Conservation (phyloP, 1,284 basidiomycete species). For the Ustilago sp. region DNA sequence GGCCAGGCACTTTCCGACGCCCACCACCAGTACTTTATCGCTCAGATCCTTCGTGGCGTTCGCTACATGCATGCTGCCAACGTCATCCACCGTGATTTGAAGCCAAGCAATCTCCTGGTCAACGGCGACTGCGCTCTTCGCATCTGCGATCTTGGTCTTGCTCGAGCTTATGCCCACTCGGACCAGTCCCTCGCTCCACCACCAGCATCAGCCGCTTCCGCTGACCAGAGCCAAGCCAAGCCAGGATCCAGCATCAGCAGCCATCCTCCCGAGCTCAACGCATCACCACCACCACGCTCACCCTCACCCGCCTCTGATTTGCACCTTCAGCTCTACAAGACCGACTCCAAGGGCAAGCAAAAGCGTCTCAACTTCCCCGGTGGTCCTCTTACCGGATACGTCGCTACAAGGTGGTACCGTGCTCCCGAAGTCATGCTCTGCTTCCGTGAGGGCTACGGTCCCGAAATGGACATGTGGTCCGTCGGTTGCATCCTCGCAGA, state of each 20-base stretch:
- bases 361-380: constrained; percentile 64
- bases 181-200: constrained; percentile 25
- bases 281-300: constrained; percentile 15
- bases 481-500: constrained; percentile 69
- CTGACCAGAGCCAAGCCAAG: constrained; percentile 22
- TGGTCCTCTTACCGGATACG: constrained; percentile 67
- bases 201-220: constrained; percentile 3
- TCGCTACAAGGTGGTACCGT: constrained; percentile 68
- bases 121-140: constrained; percentile 67
- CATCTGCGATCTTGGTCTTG: constrained; percentile 68
- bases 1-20: constrained; percentile 65
- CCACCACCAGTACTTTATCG: constrained; percentile 67
- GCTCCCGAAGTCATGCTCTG: constrained; percentile 69
- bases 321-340: constrained; percentile 49
- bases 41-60: constrained; percentile 66
- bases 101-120: constrained; percentile 68
- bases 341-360: constrained; percentile 52
- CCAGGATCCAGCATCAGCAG: constrained; percentile 23
- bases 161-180: constrained; percentile 57
- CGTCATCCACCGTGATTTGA: constrained; percentile 67
- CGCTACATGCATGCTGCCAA: constrained; percentile 67
- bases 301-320: constrained; percentile 39
- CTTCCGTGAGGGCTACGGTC: constrained; percentile 65
- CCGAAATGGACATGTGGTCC: constrained; percentile 69
- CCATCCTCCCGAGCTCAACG: constrained; percentile 14